A percentile compares a stretch with the other conserved stretches of the same genome.
phyloP scores from a whole-genome alignment of 768 basidiomycete species.

The Lepiota subincarnata region DNA sequence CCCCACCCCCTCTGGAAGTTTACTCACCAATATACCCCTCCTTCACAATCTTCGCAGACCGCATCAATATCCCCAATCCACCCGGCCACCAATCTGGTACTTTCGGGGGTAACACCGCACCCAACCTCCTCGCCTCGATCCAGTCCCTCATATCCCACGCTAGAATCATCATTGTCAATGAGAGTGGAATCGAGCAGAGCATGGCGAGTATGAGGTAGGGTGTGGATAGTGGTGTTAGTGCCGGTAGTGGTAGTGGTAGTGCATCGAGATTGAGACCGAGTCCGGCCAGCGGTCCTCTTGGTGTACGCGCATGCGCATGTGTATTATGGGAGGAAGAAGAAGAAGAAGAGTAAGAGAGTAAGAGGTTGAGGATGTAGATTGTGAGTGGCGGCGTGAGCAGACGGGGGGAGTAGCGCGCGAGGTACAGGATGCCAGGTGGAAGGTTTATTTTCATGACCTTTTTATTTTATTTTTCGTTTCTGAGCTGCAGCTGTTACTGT shows the following conservation, averaged over 20 bases:
- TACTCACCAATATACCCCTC: conserved; percentile 30
- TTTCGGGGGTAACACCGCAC: conserved; percentile 19
- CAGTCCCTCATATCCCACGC: conserved; percentile 15
- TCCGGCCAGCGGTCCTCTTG: neutral
- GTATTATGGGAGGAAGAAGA: neutral
- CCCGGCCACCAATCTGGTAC: conserved; percentile 17
- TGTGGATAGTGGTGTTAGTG: neutral
- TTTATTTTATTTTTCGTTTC: too few relatives aligned
- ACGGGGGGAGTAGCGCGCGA: conserved; percentile 17
- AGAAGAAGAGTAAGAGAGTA: conserved; percentile 1
- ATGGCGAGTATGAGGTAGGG: conserved; percentile 10
- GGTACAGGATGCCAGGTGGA: conserved; percentile 24
- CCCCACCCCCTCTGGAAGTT: too few relatives aligned
- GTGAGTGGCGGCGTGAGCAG: conserved; percentile 20
- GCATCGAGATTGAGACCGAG: neutral
- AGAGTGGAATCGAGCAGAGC: conserved; percentile 17
- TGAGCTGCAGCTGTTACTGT: too few relatives aligned
- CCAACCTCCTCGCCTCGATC: conserved; percentile 16
- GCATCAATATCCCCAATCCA: conserved; percentile 15
- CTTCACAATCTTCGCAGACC: conserved; percentile 18
- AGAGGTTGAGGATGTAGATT: conserved; percentile 12
- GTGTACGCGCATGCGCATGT: neutral
- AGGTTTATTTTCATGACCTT: conserved; percentile 14
- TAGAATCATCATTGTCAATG: conserved; percentile 14
- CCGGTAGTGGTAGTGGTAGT: too few relatives aligned